Base-by-base conservation (phyloP, 2,329 filamentous ascomycete species). In the Fusarium anguioides region DNA sequence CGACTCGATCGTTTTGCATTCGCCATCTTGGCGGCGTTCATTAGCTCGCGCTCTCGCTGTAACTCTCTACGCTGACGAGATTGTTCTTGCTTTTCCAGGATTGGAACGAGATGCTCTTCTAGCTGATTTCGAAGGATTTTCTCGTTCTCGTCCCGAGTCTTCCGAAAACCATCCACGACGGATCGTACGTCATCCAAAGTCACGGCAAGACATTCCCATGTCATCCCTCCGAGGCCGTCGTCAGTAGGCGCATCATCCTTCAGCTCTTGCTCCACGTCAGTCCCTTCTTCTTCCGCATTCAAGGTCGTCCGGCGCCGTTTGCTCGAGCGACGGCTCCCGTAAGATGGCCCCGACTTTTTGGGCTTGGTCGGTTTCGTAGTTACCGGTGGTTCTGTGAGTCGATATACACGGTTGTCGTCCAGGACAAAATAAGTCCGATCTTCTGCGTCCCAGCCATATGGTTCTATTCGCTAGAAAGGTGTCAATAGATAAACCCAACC, bases 341-440 rank as follows among this genome's bases (percentile, higher is more conserved):
- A 73, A 33, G 49, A 69, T 6, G 64, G 58, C 78, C 87, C 89
- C 7, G 84, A 84, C 69, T 88, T 91, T 70, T 89, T 89, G 24
- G 85, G 87, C 72, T 89, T 92, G 70, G 87, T 82, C 74, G 91
- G 91, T 75, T 90, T 91, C 4, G 83, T 77, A n/a, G 83, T 80
- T 8, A 84, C 79, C 8, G 88, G 87, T 24, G 91, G 86, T 60
- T 97, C 92, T n/a, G 92, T 93, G 63, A 91, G 85, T 55, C 94
- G 91, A 77, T 99, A 99, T 39, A 99, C 83, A 64, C 96, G 88
- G 72, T 97, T 96, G 76, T 99, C 96, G 72, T 98, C 95, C 5
- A 99, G 86, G 5, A 98, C 90, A 74, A 91, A 97, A 75, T 98
- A 97, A 33, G 89, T 89, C 35, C 93, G 90, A 67, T 97, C 94